Evolutionary conservation across 73 alveolate species (phyloP).

Genomic region (Tetrahymena elliotti): DNA sequence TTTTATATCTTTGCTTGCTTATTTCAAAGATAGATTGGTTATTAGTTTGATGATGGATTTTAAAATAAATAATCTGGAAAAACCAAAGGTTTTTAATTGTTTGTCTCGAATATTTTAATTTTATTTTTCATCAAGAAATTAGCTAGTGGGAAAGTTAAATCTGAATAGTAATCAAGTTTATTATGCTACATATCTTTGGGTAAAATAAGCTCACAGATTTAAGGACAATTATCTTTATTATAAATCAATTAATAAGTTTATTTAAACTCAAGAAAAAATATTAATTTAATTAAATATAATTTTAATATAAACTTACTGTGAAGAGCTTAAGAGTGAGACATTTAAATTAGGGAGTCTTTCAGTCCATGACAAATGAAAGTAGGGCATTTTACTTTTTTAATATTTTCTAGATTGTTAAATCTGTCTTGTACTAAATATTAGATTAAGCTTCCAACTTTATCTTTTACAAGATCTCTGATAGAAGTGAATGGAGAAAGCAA

Average conservation of each 20-base stretch:
- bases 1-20: not conserved
- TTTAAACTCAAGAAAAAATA: too few relatives aligned
- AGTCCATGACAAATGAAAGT: slow-evolving; percentile 45
- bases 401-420: slow-evolving; percentile 47
- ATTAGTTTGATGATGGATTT: not conserved
- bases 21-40: not conserved
- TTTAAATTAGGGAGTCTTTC: slow-evolving; percentile 7
- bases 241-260: not conserved
- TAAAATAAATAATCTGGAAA: not conserved
- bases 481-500: slow-evolving; percentile 73
- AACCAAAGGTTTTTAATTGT: not conserved
- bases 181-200: not conserved
- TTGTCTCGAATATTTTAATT: not conserved
- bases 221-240: not conserved
- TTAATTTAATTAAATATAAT: not conserved
- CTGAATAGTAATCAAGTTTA: not conserved
- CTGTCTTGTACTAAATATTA: slow-evolving; percentile 25
- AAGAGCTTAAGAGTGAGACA: not conserved
- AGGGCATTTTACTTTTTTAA: slow-evolving; percentile 48
- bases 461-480: slow-evolving; percentile 48
- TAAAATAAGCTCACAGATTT: not conserved
- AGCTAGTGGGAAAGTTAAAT: not conserved
- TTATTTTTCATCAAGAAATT: not conserved
- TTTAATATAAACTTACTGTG: not conserved
- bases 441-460: slow-evolving; percentile 36